These are phyloP conservation scores for Elsinoe perseae DNA, from an alignment of 2,329 filamentous ascomycete genomes.

Conservation along the genomic window DNA sequence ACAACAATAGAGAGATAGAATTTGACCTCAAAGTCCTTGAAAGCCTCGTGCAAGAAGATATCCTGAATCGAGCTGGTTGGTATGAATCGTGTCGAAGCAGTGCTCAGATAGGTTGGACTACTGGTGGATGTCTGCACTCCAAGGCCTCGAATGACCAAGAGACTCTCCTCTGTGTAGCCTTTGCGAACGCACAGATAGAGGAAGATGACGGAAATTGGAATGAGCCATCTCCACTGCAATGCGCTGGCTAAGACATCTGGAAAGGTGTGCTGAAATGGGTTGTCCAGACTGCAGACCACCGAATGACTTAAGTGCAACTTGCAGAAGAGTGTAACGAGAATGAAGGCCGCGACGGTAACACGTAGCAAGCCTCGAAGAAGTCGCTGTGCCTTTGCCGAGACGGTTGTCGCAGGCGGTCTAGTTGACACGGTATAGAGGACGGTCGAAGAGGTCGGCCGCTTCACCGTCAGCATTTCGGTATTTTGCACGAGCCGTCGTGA, in stretches of 20 bases:
- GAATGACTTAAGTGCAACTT: conserved; percentile 20
- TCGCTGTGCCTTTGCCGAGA: conserved; percentile 40
- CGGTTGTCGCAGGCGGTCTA: conserved; percentile 46
- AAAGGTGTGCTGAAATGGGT: conserved; percentile 15
- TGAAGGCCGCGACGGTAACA: conserved; percentile 35
- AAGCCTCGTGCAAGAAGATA: conserved; percentile 90
- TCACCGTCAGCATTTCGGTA: conserved; percentile 27
- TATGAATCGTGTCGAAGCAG: conserved; percentile 64
- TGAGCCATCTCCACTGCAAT: conserved; percentile 35
- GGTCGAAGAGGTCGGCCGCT: conserved; percentile 63
- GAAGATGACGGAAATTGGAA: conserved; percentile 27
- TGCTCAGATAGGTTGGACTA: conserved; percentile 58
- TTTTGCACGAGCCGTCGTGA: too few species aligned
- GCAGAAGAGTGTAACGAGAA: conserved; percentile 27
- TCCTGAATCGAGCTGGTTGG: conserved; percentile 89
- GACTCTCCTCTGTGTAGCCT: conserved; percentile 59
- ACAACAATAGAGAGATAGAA: conserved; percentile 89
- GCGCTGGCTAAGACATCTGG: conserved; percentile 8
- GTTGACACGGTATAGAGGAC: conserved; percentile 88
- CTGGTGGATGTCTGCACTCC: conserved; percentile 81
- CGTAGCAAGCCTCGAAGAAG: conserved; percentile 40
- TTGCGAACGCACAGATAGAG: conserved; percentile 24
- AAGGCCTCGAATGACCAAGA: conserved; percentile 79
- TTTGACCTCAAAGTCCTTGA: conserved; percentile 80
- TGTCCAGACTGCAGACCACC: conserved; percentile 4